Percentiles rank a stretch among this genome's conserved stretches.
These are phyloP conservation scores for Rhodotorula sp. DNA, from an alignment of 1,284 basidiomycete species.

Conservation along the genomic window DNA sequence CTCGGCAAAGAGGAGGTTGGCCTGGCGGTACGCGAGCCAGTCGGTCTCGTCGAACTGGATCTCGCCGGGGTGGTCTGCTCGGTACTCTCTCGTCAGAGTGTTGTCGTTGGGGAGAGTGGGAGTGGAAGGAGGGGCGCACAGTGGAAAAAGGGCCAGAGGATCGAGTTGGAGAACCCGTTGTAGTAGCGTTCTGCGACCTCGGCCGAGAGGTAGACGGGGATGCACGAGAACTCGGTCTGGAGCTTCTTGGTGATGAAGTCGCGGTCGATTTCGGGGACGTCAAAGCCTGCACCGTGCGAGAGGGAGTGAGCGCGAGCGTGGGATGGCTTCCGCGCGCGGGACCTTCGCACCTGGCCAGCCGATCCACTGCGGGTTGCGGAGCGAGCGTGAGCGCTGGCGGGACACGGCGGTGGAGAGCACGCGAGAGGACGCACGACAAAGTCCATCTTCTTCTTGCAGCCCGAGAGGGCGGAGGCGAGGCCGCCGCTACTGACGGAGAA, in stretches of 20 bases:
- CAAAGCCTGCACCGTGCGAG: slow-evolving; percentile 62
- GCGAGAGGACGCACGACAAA: slow-evolving; percentile 61
- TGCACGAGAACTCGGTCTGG: slow-evolving; percentile 92
- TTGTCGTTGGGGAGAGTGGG: too few species aligned
- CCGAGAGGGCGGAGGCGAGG: slow-evolving; percentile 87
- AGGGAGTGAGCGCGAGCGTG: neutral
- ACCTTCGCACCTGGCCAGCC: slow-evolving; percentile 46
- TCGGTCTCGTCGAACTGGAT: slow-evolving; percentile 99
- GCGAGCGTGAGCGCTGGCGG: neutral
- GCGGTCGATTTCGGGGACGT: slow-evolving; percentile 84
- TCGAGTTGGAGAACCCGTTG: slow-evolving; percentile 97
- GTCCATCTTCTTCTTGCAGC: slow-evolving; percentile 92
- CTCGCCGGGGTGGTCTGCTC: slow-evolving; percentile 62
- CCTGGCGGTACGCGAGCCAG: slow-evolving; percentile 96
- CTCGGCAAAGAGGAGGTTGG: slow-evolving; percentile 92
- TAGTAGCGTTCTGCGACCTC: slow-evolving; percentile 97
- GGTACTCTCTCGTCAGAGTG: neutral
- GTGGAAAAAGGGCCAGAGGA: slow-evolving; percentile 98
- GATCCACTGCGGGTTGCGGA: slow-evolving; percentile 43
- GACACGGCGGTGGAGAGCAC: neutral
- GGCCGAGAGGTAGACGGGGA: slow-evolving; percentile 95
- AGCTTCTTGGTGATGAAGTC: slow-evolving; percentile 82
- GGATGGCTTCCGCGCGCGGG: neutral
- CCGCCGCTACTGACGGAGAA: slow-evolving; percentile 88
- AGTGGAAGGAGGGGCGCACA: slow-evolving; percentile 50